These are phyloP conservation scores for Blastobotrys robertii DNA, from an alignment of 805 yeast species.

Conservation along the genomic window DNA sequence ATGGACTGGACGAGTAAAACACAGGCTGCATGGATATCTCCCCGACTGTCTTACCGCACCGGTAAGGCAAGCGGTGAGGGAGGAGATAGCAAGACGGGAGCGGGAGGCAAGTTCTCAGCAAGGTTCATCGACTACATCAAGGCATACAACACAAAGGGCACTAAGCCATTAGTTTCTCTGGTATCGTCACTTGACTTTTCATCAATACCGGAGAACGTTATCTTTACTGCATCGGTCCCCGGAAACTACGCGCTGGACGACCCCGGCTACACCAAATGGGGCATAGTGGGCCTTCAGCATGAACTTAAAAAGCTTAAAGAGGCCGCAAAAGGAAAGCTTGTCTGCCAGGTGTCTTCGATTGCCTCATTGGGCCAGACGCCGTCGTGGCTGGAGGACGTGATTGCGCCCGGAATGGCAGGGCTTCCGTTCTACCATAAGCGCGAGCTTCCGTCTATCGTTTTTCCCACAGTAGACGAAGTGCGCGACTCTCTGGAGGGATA, in stretches of 20 bases:
- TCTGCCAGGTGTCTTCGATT: constrained; percentile 23
- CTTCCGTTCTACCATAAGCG: constrained; percentile 11
- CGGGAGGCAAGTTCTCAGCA: neutral
- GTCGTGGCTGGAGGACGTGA: constrained; percentile 13
- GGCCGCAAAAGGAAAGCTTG: constrained; percentile 6
- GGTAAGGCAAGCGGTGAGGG: no score
- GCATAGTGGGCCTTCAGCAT: constrained; percentile 13
- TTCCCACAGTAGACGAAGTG: constrained; percentile 36
- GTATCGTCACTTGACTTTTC: neutral
- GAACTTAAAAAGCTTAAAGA: constrained; percentile 5
- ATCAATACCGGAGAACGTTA: constrained; percentile 7
- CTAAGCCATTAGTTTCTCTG: no score
- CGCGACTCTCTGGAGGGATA: constrained; percentile 36
- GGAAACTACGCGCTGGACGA: constrained; percentile 16
- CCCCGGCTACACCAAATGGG: constrained; percentile 14
- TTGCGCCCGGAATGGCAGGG: constrained; percentile 13
- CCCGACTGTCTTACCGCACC: constrained; percentile 10
- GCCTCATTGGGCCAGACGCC: constrained; percentile 19
- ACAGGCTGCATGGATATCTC: constrained; percentile 26
- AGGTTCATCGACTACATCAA: no score
- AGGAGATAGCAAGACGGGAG: neutral
- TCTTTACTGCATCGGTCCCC: constrained; percentile 25
- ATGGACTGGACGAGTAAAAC: constrained; percentile 26
- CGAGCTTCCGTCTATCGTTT: constrained; percentile 30
- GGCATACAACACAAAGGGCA: no score